phyloP scores from a whole-genome alignment of 768 basidiomycete genomes.

The Boletus bicolor region DNA sequence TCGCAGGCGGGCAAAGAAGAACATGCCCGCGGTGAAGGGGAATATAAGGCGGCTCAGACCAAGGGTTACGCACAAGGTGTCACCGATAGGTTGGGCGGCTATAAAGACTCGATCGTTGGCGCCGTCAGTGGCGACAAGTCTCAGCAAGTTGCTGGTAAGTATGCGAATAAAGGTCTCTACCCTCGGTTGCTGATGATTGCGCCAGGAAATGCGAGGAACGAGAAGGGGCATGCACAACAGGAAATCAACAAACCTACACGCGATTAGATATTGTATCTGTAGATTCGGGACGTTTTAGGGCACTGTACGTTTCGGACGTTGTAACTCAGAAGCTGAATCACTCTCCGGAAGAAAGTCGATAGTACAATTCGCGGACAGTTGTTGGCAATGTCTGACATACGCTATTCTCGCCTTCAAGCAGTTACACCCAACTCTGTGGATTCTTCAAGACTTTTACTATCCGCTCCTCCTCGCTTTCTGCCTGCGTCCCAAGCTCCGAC shows the following conservation, averaged over 20 bases:
- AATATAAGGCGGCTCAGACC: conserved; percentile 45
- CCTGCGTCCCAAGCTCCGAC: conserved; percentile 63
- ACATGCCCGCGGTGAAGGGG: conserved; percentile 45
- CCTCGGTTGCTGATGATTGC: not conserved
- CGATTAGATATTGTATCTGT: not conserved
- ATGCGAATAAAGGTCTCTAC: fast-evolving
- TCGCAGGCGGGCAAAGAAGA: conserved; percentile 46
- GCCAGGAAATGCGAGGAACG: conserved; percentile 49
- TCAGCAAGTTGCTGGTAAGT: conserved; percentile 48
- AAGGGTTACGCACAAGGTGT: conserved; percentile 51
- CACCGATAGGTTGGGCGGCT: conserved; percentile 43
- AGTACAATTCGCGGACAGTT: not conserved
- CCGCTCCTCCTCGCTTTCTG: conserved; percentile 62
- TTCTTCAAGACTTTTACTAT: conserved; percentile 58
- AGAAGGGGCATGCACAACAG: conserved; percentile 56
- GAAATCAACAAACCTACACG: conserved; percentile 42
- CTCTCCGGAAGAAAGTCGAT: not conserved
- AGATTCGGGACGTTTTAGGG: not conserved
- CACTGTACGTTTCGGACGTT: not conserved
- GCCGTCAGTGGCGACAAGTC: conserved; percentile 53
- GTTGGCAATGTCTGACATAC: not conserved
- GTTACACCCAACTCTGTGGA: conserved; percentile 60
- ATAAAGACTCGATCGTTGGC: conserved; percentile 53
- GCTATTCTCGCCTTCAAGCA: no score
- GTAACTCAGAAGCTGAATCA: not conserved